Evolutionary conservation across 352 stramenopile genomes (phyloP).

Genomic region (Globisporangium canariense): DNA sequence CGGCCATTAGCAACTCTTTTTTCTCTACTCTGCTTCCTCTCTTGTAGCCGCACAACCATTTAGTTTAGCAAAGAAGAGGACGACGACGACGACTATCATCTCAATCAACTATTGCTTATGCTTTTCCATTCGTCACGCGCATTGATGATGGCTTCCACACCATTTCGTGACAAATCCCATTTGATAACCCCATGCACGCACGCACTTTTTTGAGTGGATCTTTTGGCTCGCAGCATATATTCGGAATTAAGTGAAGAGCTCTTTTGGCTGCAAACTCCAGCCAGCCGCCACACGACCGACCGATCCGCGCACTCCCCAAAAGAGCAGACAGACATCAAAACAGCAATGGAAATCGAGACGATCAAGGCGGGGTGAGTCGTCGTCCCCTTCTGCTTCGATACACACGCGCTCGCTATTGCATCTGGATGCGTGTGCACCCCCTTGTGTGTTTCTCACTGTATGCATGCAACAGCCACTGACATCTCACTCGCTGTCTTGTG

Average conservation of each 20-base stretch:
- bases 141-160: no score
- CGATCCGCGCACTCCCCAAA: slow-evolving; percentile 1
- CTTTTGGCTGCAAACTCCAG: not conserved
- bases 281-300: not conserved
- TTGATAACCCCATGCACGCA: not conserved
- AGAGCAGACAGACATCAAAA: not conserved
- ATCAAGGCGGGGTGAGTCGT: slow-evolving; percentile 59
- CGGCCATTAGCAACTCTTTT: not conserved
- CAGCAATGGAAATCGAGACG: slow-evolving; percentile 52
- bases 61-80: not conserved
- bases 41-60: not conserved
- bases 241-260: not conserved
- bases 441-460: no score
- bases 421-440: not conserved
- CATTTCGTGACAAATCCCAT: no score
- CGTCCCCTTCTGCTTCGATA: not conserved
- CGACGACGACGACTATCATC: not conserved
- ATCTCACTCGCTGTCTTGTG: not conserved
- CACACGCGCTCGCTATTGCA: not conserved
- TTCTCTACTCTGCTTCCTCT: not conserved
- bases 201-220: not conserved
- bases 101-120: slow-evolving; percentile 1
- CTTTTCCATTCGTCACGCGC: not conserved
- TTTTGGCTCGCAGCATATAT: not conserved
- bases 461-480: not conserved